phyloP scores from a whole-genome alignment of 257 asterid species.

The Primulina huaijiensis region DNA sequence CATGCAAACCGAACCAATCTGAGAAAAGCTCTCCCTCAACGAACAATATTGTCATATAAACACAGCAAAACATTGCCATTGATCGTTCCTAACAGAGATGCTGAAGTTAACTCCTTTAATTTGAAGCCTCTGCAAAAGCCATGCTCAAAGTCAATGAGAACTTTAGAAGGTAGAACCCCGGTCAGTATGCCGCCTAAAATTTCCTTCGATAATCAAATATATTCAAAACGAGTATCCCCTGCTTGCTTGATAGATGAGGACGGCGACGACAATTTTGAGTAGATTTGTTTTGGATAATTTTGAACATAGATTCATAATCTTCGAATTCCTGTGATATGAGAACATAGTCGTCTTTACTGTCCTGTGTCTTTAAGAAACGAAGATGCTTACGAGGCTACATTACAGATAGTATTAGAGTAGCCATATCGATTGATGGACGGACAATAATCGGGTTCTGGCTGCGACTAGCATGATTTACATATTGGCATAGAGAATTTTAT shows the following conservation, averaged over 20 bases:
- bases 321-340: background rate
- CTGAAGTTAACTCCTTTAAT: conserved; percentile 29
- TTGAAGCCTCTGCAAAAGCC: conserved; percentile 47
- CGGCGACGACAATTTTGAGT: conserved; percentile 66
- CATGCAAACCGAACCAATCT: conserved; percentile 33
- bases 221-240: conserved; percentile 46
- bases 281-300: conserved; percentile 26
- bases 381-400: background rate
- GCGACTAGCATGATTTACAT: background rate
- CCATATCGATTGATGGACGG: background rate
- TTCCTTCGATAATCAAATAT: conserved; percentile 36
- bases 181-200: conserved; percentile 29
- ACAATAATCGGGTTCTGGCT: background rate
- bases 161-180: conserved; percentile 42
- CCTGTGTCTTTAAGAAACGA: background rate
- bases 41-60: conserved; percentile 26
- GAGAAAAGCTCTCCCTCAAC: conserved; percentile 34
- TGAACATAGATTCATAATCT: background rate
- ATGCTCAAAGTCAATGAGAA: conserved; percentile 41
- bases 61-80: background rate
- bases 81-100: conserved; percentile 14
- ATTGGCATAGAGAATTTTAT: background rate
- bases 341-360: no score
- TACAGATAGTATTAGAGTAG: background rate
- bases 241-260: conserved; percentile 43